These are phyloP conservation scores for Saccharomyces hybrid DNA, from an alignment of 1,139 yeast genomes.

Conservation along the genomic window DNA sequence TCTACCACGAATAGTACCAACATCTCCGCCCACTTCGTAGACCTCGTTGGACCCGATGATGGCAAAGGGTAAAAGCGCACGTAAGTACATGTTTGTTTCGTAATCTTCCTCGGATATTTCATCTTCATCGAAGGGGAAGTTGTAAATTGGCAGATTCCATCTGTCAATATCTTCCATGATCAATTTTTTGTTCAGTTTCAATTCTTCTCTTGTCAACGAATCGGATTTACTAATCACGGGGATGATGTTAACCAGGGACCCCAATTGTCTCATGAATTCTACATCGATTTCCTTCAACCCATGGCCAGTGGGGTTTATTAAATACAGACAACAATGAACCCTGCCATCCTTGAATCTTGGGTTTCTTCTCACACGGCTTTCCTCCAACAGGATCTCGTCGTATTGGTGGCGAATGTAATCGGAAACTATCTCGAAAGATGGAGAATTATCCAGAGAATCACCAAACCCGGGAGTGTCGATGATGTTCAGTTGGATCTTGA, in stretches of 20 bases:
- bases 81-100: slow-evolving; percentile 70
- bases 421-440: slow-evolving; percentile 54
- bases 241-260: slow-evolving; percentile 75
- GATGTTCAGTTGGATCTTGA: slow-evolving; percentile 53
- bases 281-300: slow-evolving; percentile 71
- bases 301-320: slow-evolving; percentile 69
- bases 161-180: slow-evolving; percentile 66
- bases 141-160: slow-evolving; percentile 74
- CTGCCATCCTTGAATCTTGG: slow-evolving; percentile 74
- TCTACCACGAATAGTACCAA: slow-evolving; percentile 65
- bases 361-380: slow-evolving; percentile 81
- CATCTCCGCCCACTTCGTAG: slow-evolving; percentile 45
- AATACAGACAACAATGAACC: slow-evolving; percentile 65
- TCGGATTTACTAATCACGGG: slow-evolving; percentile 88
- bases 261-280: slow-evolving; percentile 66
- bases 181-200: slow-evolving; percentile 55
- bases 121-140: slow-evolving; percentile 61
- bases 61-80: slow-evolving; percentile 79
- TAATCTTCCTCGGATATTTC: slow-evolving; percentile 66
- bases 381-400: slow-evolving; percentile 87
- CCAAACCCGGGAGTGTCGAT: slow-evolving; percentile 81
- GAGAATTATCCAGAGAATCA: slow-evolving; percentile 58
- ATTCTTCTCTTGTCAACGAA: slow-evolving; percentile 70
- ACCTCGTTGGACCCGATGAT: slow-evolving; percentile 67
- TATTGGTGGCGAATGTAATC: slow-evolving; percentile 71